Base-by-base conservation (phyloP, 495 filamentous ascomycete species). In the Aspergillus sparsus region DNA sequence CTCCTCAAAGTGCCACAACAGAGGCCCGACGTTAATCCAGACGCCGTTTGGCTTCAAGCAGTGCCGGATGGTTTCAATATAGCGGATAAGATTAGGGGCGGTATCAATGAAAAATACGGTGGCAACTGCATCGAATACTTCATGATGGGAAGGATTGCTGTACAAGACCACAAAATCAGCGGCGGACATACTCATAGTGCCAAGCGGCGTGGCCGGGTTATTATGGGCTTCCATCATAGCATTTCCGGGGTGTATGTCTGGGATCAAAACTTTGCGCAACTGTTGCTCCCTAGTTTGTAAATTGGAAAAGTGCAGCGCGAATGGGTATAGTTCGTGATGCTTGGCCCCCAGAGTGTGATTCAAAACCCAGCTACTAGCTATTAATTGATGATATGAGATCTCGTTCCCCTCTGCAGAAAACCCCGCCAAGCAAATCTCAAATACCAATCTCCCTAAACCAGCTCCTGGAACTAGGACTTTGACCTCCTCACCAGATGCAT, bases 81-180 rank as follows among this genome's bases (percentile, higher is more conserved):
- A 98, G 9, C 86, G 82, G 55, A 97, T 87, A 31, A 97, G 67
- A 69, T 98, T 97, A 15, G 93, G 92, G 31, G 94, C 94, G 5
- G 94, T 98, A 71, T 98, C 95, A 34, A 98, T 88, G 77, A 98
- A 98, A 71, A 97, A 98, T 5, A 96, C 89, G 5, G 89, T 90
- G 1, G 88, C 85, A 3, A 98, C 92, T 1, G 87, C 92, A 68
- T 96, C 88, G 71, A 91, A 97, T 0, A 66, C 66, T 2, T 80
- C 83, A 32, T 73, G 72, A 49, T 90, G 81, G 15, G 78, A 75
- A 2, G 80, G 75, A 49, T 83, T 68, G 37, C 74, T 80, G 72
- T 98, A 97, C 3, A 90, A 67, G 6, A 87, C 84, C 51, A 90
- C 78, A 68, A 97, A 97, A 66, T 97, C 92, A 5, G 87, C 88